phyloP scores from a whole-genome alignment of 1,284 basidiomycete species.

The Anthracocystis walkeri region DNA sequence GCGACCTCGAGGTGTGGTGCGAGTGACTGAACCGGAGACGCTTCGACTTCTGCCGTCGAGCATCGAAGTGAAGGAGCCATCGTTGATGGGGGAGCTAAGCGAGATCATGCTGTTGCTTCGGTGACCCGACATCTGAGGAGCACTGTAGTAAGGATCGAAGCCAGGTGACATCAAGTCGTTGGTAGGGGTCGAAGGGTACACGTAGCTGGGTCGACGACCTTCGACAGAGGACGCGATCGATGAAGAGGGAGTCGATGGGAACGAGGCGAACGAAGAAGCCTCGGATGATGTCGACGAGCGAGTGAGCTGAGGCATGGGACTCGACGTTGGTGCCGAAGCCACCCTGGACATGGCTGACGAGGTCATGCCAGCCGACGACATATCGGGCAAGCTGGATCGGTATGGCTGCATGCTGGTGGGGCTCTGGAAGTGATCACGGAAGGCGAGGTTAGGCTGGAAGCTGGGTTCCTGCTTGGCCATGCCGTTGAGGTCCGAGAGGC shows the following conservation, averaged over 20 bases:
- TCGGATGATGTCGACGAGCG: slow-evolving; percentile 44
- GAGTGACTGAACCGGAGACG: slow-evolving; percentile 39
- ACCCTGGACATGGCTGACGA: slow-evolving; percentile 46
- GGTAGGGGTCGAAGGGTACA: slow-evolving; percentile 43
- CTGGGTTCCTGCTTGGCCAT: slow-evolving; percentile 34
- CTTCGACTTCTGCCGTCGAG: slow-evolving; percentile 39
- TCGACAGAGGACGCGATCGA: slow-evolving; percentile 11
- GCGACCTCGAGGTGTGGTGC: slow-evolving; percentile 44
- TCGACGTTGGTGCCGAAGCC: slow-evolving; percentile 43
- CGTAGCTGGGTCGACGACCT: slow-evolving; percentile 25
- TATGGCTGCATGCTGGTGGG: slow-evolving; percentile 25
- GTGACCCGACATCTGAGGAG: slow-evolving; percentile 51
- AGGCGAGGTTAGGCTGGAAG: slow-evolving; percentile 46
- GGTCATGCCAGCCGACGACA: slow-evolving; percentile 29
- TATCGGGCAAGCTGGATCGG: slow-evolving; percentile 32
- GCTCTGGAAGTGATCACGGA: slow-evolving; percentile 44
- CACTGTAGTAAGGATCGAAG: slow-evolving; percentile 53
- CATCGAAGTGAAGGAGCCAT: slow-evolving; percentile 36
- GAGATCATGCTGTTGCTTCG: slow-evolving; percentile 59
- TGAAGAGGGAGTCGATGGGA: slow-evolving; percentile 51
- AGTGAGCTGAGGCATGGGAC: slow-evolving; percentile 30
- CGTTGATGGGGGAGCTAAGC: slow-evolving; percentile 44
- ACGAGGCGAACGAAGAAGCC: slow-evolving; percentile 42
- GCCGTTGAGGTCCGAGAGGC: slow-evolving; percentile 30
- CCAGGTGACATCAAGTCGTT: slow-evolving; percentile 45